Conservation (phyloP, 2,329 filamentous ascomycete genomes). For the Penicillium italicum region DNA sequence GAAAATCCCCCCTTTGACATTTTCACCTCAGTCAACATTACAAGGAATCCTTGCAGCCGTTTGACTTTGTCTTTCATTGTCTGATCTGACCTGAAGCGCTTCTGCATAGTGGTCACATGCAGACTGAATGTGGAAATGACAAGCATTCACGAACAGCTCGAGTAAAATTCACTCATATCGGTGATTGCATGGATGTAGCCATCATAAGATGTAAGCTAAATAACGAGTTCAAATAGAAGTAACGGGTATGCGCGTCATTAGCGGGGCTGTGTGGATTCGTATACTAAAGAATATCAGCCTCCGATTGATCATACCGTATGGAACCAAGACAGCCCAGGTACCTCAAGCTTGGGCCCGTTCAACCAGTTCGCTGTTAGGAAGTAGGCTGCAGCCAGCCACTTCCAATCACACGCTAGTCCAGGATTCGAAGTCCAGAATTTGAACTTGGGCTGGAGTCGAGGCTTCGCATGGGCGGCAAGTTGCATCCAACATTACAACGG, state of each 20-base stretch:
- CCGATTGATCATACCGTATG: background rate
- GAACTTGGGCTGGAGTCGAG: slow-evolving; percentile 15
- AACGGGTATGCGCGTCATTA: slow-evolving; percentile 3
- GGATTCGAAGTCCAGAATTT: slow-evolving; percentile 18
- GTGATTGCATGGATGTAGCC: background rate
- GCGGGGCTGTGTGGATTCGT: background rate
- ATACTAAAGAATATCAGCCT: background rate
- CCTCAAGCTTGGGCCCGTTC: background rate
- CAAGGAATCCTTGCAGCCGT: slow-evolving; percentile 9
- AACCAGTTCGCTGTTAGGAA: background rate
- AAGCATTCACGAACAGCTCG: background rate
- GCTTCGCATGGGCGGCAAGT: slow-evolving; percentile 11
- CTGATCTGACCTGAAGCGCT: background rate
- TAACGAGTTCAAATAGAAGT: background rate
- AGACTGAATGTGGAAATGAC: background rate
- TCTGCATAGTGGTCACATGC: slow-evolving; percentile 4
- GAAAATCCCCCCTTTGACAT: background rate
- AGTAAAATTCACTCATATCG: background rate
- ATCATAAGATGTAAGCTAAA: background rate
- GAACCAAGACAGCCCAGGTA: background rate
- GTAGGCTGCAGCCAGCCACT: slow-evolving; percentile 28
- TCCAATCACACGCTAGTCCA: slow-evolving; percentile 28
- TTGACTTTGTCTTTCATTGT: slow-evolving; percentile 4
- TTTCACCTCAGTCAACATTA: background rate
- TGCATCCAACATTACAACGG: slow-evolving; percentile 5